A percentile compares a stretch with the other conserved stretches of the same genome.
Conservation (phyloP, 2,329 filamentous ascomycete genomes). For the Proliferodiscus dingleyae region DNA sequence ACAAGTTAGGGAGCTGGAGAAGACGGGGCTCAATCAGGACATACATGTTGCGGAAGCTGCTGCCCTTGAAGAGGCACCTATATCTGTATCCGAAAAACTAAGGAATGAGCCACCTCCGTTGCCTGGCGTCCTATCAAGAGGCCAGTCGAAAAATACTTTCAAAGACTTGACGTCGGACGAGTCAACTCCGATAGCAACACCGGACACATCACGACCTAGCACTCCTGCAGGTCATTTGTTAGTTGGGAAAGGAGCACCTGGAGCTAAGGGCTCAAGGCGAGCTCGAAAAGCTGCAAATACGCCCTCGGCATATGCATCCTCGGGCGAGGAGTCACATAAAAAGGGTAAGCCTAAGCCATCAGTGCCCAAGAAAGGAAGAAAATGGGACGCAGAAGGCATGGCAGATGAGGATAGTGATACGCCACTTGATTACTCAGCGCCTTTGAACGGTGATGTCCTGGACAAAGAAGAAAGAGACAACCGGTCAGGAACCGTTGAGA, state of each 20-base stretch:
- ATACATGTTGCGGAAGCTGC: constrained; percentile 23
- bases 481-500: constrained; percentile 60
- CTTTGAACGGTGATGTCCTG: constrained; percentile 47
- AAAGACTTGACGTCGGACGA: constrained; percentile 40
- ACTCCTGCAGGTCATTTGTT: constrained; percentile 69
- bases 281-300: constrained; percentile 65
- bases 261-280: constrained; percentile 72
- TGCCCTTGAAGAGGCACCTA: constrained; percentile 20
- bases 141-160: constrained; percentile 26
- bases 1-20: constrained; percentile 77
- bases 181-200: constrained; percentile 64
- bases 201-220: constrained; percentile 71
- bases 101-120: constrained; percentile 48
- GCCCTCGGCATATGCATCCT: constrained; percentile 61
- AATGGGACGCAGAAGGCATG: constrained; percentile 86
- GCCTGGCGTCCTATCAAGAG: constrained; percentile 29
- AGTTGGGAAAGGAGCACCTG: constrained; percentile 68
- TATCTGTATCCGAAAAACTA: constrained; percentile 17
- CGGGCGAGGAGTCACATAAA: constrained; percentile 72
- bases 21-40: constrained; percentile 38
- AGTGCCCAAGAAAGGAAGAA: constrained; percentile 76
- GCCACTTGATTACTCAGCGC: constrained; percentile 84
- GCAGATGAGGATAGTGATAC: constrained; percentile 74
- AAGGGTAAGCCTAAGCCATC: constrained; percentile 50
- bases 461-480: constrained; percentile 46